Conservation (phyloP, 768 basidiomycete species). For the Boletus rubescentipes region DNA sequence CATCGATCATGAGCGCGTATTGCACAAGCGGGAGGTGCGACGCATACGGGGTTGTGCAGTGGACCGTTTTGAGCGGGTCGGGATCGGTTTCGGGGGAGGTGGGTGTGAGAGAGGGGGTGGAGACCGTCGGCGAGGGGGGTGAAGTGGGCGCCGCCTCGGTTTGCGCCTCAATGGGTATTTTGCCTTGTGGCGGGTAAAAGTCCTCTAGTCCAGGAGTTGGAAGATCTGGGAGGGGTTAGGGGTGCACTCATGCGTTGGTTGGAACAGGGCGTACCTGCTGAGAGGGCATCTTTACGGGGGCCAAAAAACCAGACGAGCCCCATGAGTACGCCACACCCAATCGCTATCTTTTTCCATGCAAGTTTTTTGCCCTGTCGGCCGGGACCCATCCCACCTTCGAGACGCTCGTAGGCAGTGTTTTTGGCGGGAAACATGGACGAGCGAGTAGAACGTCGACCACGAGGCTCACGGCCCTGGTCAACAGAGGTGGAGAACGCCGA, state of each 20-base stretch:
- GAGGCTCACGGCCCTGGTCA: constrained; percentile 24
- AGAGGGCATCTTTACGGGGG: constrained; percentile 35
- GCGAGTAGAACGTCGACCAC: constrained; percentile 19
- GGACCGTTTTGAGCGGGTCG: constrained; percentile 67
- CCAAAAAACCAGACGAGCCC: constrained; percentile 67
- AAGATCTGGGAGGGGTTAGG: constrained; percentile 4
- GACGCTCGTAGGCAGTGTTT: constrained; percentile 53
- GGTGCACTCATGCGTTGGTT: not conserved
- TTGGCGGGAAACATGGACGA: constrained; percentile 33
- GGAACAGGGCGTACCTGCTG: constrained; percentile 18
- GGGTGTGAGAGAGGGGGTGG: constrained; percentile 27
- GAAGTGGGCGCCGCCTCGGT: not conserved
- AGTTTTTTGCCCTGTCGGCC: constrained; percentile 35
- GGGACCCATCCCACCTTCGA: constrained; percentile 62
- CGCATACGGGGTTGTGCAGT: constrained; percentile 62
- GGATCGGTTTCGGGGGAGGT: constrained; percentile 71
- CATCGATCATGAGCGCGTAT: constrained; percentile 97
- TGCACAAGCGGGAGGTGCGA: constrained; percentile 64
- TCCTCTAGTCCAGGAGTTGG: constrained; percentile 22
- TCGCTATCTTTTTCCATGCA: constrained; percentile 66
- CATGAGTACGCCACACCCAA: constrained; percentile 57
- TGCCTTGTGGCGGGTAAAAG: constrained; percentile 20
- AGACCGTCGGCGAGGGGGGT: not conserved
- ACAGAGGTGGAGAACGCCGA: constrained; percentile 32
- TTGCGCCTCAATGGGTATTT: constrained; percentile 12